Percentiles rank a stretch among this genome's conserved stretches.
These are phyloP conservation scores for Stagonosporopsis rhizophila DNA, from an alignment of 2,329 filamentous ascomycete species.

Conservation along the genomic window DNA sequence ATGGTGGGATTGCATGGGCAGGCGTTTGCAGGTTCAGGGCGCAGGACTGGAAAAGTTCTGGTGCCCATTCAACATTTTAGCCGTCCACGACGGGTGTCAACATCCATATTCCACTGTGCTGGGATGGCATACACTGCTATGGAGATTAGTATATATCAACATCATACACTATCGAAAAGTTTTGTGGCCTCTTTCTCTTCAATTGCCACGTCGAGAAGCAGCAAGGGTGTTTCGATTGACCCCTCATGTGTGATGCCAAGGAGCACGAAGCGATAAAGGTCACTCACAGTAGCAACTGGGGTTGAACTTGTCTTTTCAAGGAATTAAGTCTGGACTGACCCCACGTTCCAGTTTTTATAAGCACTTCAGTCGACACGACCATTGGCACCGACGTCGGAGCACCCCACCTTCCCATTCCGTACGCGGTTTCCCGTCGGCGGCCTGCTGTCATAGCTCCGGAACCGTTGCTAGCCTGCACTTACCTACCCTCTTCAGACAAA, in stretches of 20 bases:
- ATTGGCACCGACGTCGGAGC: background rate
- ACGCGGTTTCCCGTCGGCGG: slow-evolving; percentile 16
- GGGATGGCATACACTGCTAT: background rate
- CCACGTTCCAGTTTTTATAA: no score
- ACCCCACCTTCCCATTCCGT: slow-evolving; percentile 16
- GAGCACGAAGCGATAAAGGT: background rate
- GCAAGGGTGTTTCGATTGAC: background rate
- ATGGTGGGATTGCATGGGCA: slow-evolving; percentile 25
- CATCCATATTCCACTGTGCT: background rate
- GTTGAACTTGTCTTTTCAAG: no score
- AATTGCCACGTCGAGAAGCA: background rate
- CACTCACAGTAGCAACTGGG: background rate
- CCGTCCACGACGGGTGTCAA: background rate
- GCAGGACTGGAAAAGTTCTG: slow-evolving; percentile 1
- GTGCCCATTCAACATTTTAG: slow-evolving; percentile 16
- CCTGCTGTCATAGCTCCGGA: slow-evolving; percentile 8
- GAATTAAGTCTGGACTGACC: no score
- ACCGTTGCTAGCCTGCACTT: slow-evolving; percentile 36
- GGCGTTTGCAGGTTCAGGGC: slow-evolving; percentile 28
- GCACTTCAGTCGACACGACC: background rate
- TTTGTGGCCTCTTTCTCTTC: background rate
- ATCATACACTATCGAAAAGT: background rate
- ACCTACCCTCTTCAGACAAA: slow-evolving; percentile 26
- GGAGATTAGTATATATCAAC: background rate
- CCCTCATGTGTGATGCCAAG: background rate